phyloP scores from a whole-genome alignment of 148 eudicot genomes.

The Vaccinium vitisidaea region DNA sequence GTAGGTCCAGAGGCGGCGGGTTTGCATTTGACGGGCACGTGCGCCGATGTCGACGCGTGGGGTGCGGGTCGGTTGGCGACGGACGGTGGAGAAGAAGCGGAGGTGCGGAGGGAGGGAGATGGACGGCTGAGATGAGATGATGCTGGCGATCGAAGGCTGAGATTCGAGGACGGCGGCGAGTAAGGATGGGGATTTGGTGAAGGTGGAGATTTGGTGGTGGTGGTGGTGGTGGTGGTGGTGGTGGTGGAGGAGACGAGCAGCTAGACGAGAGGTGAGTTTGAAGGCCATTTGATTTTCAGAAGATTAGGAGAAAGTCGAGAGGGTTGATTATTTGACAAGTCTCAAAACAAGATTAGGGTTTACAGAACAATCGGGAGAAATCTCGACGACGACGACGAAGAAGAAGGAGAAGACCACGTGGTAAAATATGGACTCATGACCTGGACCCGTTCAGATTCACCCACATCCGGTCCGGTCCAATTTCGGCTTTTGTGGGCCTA shows the following conservation, averaged over 20 bases:
- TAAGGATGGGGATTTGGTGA: conserved; percentile 16
- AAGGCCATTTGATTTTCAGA: conserved; percentile 37
- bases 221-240: conserved; percentile 15
- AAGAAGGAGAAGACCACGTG: neutral
- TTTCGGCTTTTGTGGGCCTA: too few relatives aligned
- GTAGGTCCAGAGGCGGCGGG: conserved; percentile 85
- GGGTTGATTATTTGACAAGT: too few relatives aligned
- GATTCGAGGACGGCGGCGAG: conserved; percentile 14
- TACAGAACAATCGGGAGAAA: neutral
- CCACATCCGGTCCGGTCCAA: too few relatives aligned
- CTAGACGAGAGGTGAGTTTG: conserved; percentile 36
- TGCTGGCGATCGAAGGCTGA: conserved; percentile 24
- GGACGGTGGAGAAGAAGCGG: conserved; percentile 50
- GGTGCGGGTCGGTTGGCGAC: conserved; percentile 33
- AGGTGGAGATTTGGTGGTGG: conserved; percentile 17
- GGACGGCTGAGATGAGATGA: conserved; percentile 14
- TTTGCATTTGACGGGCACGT: conserved; percentile 80
- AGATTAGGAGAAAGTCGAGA: neutral
- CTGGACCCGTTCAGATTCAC: too few relatives aligned
- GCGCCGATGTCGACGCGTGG: conserved; percentile 63
- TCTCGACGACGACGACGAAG: neutral
- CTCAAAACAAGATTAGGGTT: neutral
- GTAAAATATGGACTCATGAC: neutral
- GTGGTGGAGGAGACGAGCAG: conserved; percentile 38
- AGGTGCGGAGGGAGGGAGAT: conserved; percentile 19